Evolutionary conservation across 441 rosid species (phyloP), one percentile per base, ranked within the genome.

Genomic region (Lepidium campestre): DNA sequence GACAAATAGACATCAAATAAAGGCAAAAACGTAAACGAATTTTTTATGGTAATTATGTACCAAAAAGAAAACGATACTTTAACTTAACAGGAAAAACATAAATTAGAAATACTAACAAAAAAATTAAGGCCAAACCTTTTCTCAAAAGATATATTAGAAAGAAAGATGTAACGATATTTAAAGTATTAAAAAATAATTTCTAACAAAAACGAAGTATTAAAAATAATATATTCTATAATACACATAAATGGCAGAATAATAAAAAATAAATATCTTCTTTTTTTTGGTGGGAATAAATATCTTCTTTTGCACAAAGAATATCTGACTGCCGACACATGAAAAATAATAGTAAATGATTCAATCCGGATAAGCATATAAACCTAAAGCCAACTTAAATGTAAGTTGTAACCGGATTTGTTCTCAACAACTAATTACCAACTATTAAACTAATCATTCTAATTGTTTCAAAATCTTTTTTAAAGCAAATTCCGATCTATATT

Each of bases 271-370:
- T 48, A 37, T 57, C 41, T 57, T 58, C 42, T 10, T 42, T 42
- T 14, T n/a, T n/a, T n/a, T n/a, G n/a, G n/a, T n/a, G n/a, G n/a
- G n/a, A n/a, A n/a, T 11, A 20, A 67, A 67, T 48, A 37, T 57
- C 41, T 57, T 58, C 42, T 10, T 42, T 42, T 14, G 14, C 42
- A 32, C 14, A 7, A 20, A 46, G 20, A 31, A 31, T 68, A 68
- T 68, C 59, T 59, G 40, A 48, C 12, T 68, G 73, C 54, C 73
- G 67, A 42, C 74, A 57, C n/a, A 9, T 12, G 2, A 11, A 35
- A 64, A 64, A 7, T 35, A 2, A 36, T 2, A 17, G 5, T 15
- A 11, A 19, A 35, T 55, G 10, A 55, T 12, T 36, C 59, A 18
- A 54, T 54, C 42, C 27, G 15, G 40, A 17, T 55, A 55, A 54